These are phyloP conservation scores for Aspergillus homomorphus DNA, from an alignment of 495 filamentous ascomycete genomes.

Conservation along the genomic window DNA sequence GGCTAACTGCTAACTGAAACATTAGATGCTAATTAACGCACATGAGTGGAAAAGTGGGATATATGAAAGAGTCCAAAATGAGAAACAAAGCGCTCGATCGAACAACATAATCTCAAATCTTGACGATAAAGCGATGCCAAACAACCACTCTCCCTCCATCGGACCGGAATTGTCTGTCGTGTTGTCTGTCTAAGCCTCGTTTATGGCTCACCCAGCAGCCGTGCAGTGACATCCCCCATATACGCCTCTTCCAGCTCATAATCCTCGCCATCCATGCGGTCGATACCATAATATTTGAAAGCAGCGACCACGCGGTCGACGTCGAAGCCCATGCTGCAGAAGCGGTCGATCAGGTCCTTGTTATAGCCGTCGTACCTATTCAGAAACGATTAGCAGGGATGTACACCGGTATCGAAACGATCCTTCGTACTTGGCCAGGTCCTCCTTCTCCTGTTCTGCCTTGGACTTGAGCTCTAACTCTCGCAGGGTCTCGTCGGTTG, in stretches of 20 bases:
- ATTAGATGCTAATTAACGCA: background rate
- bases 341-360: constrained; percentile 80
- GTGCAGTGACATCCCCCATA: constrained; percentile 84
- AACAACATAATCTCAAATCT: background rate
- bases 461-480: constrained; percentile 46
- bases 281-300: constrained; percentile 78
- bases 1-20: background rate
- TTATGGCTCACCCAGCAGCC: constrained; percentile 74
- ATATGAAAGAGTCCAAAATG: constrained; percentile 7
- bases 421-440: constrained; percentile 41
- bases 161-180: constrained; percentile 4
- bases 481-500: constrained; percentile 47
- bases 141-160: too few species aligned
- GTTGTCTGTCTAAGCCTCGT: constrained; percentile 9
- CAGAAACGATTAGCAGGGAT: constrained; percentile 13
- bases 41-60: constrained; percentile 2
- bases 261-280: constrained; percentile 69
- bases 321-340: constrained; percentile 91
- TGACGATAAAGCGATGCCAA: background rate
- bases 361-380: constrained; percentile 86
- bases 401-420: background rate
- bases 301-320: constrained; percentile 83
- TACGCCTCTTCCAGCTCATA: constrained; percentile 82
- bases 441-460: constrained; percentile 39
- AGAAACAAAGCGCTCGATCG: constrained; percentile 1